phyloP scores from a whole-genome alignment of 331 rosid species.

The Phaseolus coccineus region DNA sequence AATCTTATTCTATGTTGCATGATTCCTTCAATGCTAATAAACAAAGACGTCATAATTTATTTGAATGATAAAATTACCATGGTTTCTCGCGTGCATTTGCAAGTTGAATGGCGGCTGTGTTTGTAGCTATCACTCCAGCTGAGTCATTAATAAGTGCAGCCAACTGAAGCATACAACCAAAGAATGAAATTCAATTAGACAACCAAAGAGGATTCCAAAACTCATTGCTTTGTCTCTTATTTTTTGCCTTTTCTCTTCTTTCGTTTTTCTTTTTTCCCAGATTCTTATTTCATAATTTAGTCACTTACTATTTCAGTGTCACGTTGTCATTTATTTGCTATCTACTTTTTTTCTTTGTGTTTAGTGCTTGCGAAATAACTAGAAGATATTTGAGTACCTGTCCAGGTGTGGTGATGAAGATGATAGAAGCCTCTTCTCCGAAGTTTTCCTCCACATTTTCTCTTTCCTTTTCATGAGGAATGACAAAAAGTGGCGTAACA shows the following conservation, averaged over 20 bases:
- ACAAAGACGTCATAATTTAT: constrained; percentile 1
- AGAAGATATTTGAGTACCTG: constrained; percentile 60
- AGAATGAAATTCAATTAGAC: constrained; percentile 29
- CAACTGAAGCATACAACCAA: constrained; percentile 55
- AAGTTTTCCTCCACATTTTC: constrained; percentile 72
- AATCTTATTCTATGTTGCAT: not conserved
- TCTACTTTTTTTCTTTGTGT: not conserved
- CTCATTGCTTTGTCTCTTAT: constrained; percentile 9
- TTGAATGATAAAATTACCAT: constrained; percentile 52
- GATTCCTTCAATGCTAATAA: not conserved
- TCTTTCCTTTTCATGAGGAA: constrained; percentile 93
- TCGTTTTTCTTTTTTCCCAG: not conserved
- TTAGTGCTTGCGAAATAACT: constrained; percentile 37
- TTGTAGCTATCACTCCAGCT: constrained; percentile 79
- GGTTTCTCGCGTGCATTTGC: constrained; percentile 77
- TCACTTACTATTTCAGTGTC: constrained; percentile 18
- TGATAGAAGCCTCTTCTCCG: constrained; percentile 72
- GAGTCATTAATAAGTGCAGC: constrained; percentile 89
- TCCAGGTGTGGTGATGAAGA: constrained; percentile 92
- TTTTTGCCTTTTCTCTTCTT: not conserved
- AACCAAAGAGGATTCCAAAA: constrained; percentile 8
- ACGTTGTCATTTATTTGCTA: not conserved
- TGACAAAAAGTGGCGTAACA: constrained; percentile 83
- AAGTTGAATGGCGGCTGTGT: constrained; percentile 83
- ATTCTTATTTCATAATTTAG: not conserved